These are phyloP conservation scores for Cystobasidiaceae sp. DNA, from an alignment of 1,284 basidiomycete genomes.

Conservation along the genomic window DNA sequence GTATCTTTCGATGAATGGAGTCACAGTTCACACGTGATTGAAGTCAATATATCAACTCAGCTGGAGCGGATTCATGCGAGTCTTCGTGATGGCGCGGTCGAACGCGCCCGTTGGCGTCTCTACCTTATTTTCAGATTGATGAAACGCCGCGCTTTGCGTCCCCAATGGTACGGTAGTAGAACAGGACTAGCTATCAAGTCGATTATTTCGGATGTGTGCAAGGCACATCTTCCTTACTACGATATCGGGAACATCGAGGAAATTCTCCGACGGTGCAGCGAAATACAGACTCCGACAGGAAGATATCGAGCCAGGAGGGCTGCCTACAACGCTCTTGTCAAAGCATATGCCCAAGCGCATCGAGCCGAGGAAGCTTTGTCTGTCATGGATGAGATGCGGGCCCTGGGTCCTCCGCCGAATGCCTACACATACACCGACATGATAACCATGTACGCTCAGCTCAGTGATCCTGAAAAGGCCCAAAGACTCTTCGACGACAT, in stretches of 20 bases:
- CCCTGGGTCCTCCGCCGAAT: slow-evolving; percentile 51
- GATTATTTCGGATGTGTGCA: not conserved
- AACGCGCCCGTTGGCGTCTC: too few species aligned
- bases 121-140: too few species aligned
- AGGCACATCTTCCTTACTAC: not conserved
- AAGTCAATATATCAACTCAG: too few species aligned
- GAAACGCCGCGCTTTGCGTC: too few species aligned
- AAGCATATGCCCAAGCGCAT: slow-evolving; percentile 54
- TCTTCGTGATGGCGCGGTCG: too few species aligned
- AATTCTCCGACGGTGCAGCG: not conserved
- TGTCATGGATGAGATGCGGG: slow-evolving; percentile 57
- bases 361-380: slow-evolving; percentile 55
- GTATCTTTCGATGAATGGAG: too few species aligned
- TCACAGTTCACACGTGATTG: too few species aligned
- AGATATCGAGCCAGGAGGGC: not conserved
- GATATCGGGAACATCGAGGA: not conserved
- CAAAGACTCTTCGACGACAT: slow-evolving; percentile 64
- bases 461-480: slow-evolving; percentile 63
- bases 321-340: slow-evolving; percentile 51
- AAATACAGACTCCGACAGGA: not conserved
- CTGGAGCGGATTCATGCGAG: too few species aligned
- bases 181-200: not conserved
- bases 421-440: slow-evolving; percentile 62
- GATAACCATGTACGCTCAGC: slow-evolving; percentile 62
- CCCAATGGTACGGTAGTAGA: too few species aligned